A percentile compares a stretch with the other conserved stretches of the same genome.
Conservation (phyloP, 1,284 basidiomycete species). For the Ceratobasidium sp. region DNA sequence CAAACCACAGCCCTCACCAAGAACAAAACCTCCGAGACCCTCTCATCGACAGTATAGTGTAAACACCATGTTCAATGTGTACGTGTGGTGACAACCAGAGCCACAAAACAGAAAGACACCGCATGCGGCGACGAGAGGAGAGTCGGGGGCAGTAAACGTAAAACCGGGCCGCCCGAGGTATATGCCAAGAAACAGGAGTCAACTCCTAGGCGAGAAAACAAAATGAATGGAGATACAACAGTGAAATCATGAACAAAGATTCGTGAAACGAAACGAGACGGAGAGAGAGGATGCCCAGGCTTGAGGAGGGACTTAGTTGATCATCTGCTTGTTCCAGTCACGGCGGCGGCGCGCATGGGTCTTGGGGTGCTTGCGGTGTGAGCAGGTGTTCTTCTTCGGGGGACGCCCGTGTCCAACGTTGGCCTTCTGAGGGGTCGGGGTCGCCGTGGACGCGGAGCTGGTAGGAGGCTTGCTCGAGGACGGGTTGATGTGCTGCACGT, state of each 20-base stretch:
- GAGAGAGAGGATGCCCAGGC: neutral
- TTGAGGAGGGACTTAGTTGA: slow-evolving; percentile 12
- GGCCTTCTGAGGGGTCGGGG: neutral
- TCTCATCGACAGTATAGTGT: too few species aligned
- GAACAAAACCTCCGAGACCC: too few species aligned
- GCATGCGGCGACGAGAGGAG: neutral
- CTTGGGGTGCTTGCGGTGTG: slow-evolving; percentile 6
- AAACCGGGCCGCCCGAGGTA: slow-evolving; percentile 8
- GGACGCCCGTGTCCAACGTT: neutral
- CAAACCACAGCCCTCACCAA: too few species aligned
- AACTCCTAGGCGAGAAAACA: neutral
- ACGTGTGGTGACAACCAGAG: slow-evolving; percentile 2
- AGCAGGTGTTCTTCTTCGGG: slow-evolving; percentile 16
- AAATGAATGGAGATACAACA: neutral
- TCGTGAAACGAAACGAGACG: neutral
- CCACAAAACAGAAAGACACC: neutral
- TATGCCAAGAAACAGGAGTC: neutral
- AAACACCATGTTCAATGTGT: neutral
- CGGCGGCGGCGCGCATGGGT: slow-evolving; percentile 7
- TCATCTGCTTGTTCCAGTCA: slow-evolving; percentile 7
- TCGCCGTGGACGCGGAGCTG: neutral
- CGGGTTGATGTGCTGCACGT: too few species aligned
- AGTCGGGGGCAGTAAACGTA: neutral
- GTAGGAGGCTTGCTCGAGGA: too few species aligned
- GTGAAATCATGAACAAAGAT: neutral